Conservation (phyloP, 1,139 yeast species). For the Casaregolazyma suthepensis region DNA sequence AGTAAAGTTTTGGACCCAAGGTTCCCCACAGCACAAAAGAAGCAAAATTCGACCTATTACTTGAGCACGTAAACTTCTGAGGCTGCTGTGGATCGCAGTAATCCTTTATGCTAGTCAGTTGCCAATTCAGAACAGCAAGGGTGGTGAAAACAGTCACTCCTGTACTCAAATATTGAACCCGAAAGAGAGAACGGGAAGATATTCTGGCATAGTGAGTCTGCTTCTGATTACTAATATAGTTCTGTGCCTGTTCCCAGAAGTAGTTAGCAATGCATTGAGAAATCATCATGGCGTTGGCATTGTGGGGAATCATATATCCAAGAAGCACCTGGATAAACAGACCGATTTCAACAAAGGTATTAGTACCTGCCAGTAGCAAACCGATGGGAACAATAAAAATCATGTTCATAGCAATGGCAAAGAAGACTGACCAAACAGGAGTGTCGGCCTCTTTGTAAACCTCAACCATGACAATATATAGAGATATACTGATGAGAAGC, state of each 20-base stretch:
- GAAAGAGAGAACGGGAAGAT: slow-evolving; percentile 55
- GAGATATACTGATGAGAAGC: slow-evolving; percentile 38
- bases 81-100: slow-evolving; percentile 42
- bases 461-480: slow-evolving; percentile 41
- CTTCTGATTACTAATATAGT: slow-evolving; percentile 47
- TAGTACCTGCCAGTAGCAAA: slow-evolving; percentile 46
- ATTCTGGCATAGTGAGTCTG: slow-evolving; percentile 50
- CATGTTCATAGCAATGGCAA: slow-evolving; percentile 49
- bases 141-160: slow-evolving; percentile 37
- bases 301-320: slow-evolving; percentile 59
- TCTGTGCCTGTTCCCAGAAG: slow-evolving; percentile 54
- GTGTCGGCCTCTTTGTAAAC: slow-evolving; percentile 40
- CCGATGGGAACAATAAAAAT: slow-evolving; percentile 48
- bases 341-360: slow-evolving; percentile 47
- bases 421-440: slow-evolving; percentile 51
- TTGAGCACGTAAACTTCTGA: slow-evolving; percentile 31
- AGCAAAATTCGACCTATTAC: slow-evolving; percentile 38
- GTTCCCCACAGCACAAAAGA: slow-evolving; percentile 45
- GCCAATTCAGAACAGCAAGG: slow-evolving; percentile 50
- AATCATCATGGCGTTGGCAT: slow-evolving; percentile 53
- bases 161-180: slow-evolving; percentile 47
- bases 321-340: slow-evolving; percentile 50
- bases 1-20: slow-evolving; percentile 58
- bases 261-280: slow-evolving; percentile 53
- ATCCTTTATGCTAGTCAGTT: slow-evolving; percentile 40